Base-by-base conservation (phyloP, 176 grass and related monocot species). In the Elymus sibiricus region DNA sequence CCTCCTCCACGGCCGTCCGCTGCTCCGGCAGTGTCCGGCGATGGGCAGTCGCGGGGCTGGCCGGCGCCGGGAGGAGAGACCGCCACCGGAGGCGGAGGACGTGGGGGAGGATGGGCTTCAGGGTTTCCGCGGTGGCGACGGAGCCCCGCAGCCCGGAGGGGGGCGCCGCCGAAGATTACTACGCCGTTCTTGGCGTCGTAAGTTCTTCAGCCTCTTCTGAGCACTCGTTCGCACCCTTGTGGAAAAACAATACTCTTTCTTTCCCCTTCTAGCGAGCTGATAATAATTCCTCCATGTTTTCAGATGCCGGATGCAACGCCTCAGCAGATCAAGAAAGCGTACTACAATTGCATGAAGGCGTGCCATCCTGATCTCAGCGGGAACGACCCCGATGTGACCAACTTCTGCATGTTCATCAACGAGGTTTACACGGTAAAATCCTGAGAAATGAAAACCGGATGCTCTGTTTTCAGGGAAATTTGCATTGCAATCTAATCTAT, bases 361-460 rank as follows among this genome's bases (percentile, higher is more conserved):
- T 99, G 97, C 47, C 97, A 99, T 85, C 97, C 97, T 4, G 97
- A 99, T 79, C 89, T 99, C 6, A 96, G 97, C 6, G 97, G 97
- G 25, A 91, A 99, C n/a, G 97, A 99, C 70, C 92, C 92, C 14
- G 94, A 99, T 28, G 77, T 96, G 10, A 99, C 86, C 1, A 99
- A 96, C 79, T 99, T 99, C 87, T 99, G 97, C 82, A 99, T 99
- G 92, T 99, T 99, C 80, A 93, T 99, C 84, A 99, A 99, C 9
- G 97, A 99, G 28, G 90, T 99, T 64, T 99, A 99, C 86, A 85
- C 94, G 88, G 97, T 99, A 87, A 24, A 24, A 31, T 60, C 27
- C 58, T 0, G 12, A 32, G n/a, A 8, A 5, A 75, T 24, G 32
- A 34, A 90, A 10, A 29, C 27, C 25, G 78, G 11, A 19, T 13